phyloP scores from a whole-genome alignment of 139 green algal species.

The Chlamydomonas sp. region DNA sequence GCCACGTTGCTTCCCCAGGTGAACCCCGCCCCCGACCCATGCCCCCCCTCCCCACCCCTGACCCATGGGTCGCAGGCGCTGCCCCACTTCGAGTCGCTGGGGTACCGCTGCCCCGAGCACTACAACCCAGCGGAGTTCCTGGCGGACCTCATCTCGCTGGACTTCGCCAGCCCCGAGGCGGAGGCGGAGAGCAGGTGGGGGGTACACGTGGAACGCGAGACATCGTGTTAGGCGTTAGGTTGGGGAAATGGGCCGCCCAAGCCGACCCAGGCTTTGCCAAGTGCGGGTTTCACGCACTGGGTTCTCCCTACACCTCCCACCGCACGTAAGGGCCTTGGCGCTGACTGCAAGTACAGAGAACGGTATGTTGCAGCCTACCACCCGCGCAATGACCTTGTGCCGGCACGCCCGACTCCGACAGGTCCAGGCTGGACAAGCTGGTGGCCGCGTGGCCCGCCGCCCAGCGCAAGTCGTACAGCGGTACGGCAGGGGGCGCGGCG shows the following conservation, averaged over 20 bases:
- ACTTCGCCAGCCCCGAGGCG: conserved; percentile 69
- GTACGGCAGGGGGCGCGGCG: not conserved
- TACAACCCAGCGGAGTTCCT: conserved; percentile 92
- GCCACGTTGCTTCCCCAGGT: not conserved
- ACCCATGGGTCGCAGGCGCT: conserved; percentile 44
- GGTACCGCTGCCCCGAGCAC: conserved; percentile 78
- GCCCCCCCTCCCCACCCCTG: not conserved
- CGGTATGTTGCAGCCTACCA: too few relatives aligned
- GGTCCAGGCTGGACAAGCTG: not conserved
- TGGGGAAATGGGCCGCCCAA: too few relatives aligned
- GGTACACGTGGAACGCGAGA: not conserved
- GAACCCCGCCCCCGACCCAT: not conserved
- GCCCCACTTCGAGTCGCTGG: conserved; percentile 77
- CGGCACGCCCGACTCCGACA: not conserved
- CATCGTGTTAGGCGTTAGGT: too few relatives aligned
- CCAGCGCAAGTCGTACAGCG: too few relatives aligned
- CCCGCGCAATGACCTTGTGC: too few relatives aligned
- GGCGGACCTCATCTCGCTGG: conserved; percentile 89
- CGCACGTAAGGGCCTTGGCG: too few relatives aligned
- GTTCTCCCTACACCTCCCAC: too few relatives aligned
- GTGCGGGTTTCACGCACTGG: too few relatives aligned
- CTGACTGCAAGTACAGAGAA: too few relatives aligned
- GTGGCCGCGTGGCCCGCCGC: conserved; percentile 6
- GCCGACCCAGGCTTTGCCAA: too few relatives aligned
- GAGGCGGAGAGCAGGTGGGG: conserved; percentile 52